A percentile compares a stretch with the other conserved stretches of the same genome.
These are phyloP conservation scores for Punctularia strigosozonata DNA, from an alignment of 768 basidiomycete species.

Conservation along the genomic window DNA sequence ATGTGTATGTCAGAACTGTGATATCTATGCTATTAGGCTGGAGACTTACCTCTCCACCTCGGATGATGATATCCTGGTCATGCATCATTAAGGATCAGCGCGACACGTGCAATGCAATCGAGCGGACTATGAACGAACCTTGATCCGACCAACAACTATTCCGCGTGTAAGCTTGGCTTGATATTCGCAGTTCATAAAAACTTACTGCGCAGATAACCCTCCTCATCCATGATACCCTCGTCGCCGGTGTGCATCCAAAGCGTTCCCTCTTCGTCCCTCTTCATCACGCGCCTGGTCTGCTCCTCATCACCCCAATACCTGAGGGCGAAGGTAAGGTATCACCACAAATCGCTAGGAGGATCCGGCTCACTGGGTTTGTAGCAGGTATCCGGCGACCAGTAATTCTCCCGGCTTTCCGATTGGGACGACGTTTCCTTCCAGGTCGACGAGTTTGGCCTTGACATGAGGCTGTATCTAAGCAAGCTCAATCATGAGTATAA, in stretches of 20 bases:
- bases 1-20: constrained; percentile 3
- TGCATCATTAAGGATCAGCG: background rate
- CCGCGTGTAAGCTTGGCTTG: background rate
- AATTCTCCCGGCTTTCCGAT: constrained; percentile 67
- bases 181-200: constrained; percentile 1
- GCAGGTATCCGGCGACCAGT: constrained; percentile 59
- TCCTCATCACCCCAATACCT: constrained; percentile 72
- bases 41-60: constrained; percentile 61
- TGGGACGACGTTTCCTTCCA: constrained; percentile 50
- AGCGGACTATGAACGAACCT: constrained; percentile 36
- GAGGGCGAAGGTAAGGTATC: background rate
- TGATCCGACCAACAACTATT: constrained; percentile 67
- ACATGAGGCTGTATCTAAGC: constrained; percentile 77
- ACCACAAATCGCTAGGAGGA: background rate
- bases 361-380: constrained; percentile 61
- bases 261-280: constrained; percentile 36
- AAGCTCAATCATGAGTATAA: no score
- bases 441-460: constrained; percentile 58
- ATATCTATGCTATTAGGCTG: background rate
- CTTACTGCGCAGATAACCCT: constrained; percentile 67
- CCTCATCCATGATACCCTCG: constrained; percentile 68
- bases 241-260: constrained; percentile 84
- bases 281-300: constrained; percentile 53
- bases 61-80: constrained; percentile 70
- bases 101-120: background rate